A percentile compares a stretch with the other conserved stretches of the same genome.
Evolutionary conservation across 2,329 filamentous ascomycete genomes (phyloP).

Genomic region (Cordyceps javanica): DNA sequence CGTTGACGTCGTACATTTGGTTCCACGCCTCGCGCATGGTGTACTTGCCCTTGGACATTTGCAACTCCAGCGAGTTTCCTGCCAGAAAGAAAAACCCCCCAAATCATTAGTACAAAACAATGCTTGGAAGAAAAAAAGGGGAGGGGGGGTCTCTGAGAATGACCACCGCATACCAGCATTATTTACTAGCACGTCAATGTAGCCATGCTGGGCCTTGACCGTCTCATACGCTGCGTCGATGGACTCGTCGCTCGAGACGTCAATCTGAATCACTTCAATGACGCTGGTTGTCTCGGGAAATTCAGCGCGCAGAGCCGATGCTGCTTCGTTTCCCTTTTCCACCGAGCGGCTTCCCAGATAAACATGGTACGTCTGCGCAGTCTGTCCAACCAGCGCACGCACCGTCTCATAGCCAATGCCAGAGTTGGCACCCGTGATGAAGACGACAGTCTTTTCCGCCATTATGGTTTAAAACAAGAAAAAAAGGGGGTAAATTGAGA

Average conservation of each 20-base stretch:
- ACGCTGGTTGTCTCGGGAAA: slow-evolving; percentile 31
- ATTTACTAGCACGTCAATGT: slow-evolving; percentile 29
- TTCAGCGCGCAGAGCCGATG: slow-evolving; percentile 32
- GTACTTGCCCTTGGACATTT: slow-evolving; percentile 19
- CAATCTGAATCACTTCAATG: slow-evolving; percentile 30
- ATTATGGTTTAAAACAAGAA: background rate
- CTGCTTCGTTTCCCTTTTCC: slow-evolving; percentile 41
- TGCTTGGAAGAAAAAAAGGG: no score
- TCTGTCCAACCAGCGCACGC: slow-evolving; percentile 41
- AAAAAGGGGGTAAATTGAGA: background rate
- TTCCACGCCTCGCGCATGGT: slow-evolving; percentile 34
- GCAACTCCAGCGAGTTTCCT: slow-evolving; percentile 34
- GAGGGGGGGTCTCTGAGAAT: no score
- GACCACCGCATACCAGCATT: slow-evolving; percentile 28
- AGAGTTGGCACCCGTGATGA: slow-evolving; percentile 53
- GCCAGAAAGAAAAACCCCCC: no score
- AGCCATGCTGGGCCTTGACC: slow-evolving; percentile 21
- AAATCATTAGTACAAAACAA: no score
- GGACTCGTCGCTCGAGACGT: slow-evolving; percentile 26
- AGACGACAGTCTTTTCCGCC: slow-evolving; percentile 29
- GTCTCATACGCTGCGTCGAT: slow-evolving; percentile 24
- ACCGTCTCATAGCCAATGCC: slow-evolving; percentile 51
- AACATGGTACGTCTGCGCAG: slow-evolving; percentile 38
- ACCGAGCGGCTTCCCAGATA: slow-evolving; percentile 45
- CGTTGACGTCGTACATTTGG: slow-evolving; percentile 40